Evolutionary conservation across 2,329 filamentous ascomycete species (phyloP), one percentile per base, ranked within the genome.

Genomic region (Pseudocercospora crystallina): DNA sequence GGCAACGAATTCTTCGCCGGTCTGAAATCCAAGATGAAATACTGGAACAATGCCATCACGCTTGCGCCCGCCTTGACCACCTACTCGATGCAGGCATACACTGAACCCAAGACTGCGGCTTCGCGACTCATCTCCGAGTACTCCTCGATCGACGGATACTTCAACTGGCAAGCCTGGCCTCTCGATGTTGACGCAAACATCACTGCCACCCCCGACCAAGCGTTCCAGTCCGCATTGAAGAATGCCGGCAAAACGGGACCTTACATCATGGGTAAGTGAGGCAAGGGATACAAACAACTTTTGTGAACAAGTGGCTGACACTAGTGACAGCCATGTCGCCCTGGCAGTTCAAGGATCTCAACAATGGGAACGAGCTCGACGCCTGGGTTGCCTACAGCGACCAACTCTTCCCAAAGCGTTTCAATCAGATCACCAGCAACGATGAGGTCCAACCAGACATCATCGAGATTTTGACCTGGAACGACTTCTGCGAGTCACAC

Each of bases 91-190:
- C 58, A 51, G 32, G 68, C 65, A 15, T 62, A 69, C 48, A 55
- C 51, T 17, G 49, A 62, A 39, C 41, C 65, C 3, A 31, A 56
- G 1, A 43, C 55, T 31, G 54, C 62, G 5, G 62, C 64, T 10
- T 58, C 56, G 34, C 51, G 61, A 13, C 56, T 69, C 43, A 56
- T 70, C 36, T 58, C 48, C 38, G 64, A 70, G 15, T 71, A 64
- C 45, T 43, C 64, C 30, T 63, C 66, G 15, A 65, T 68, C 43
- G 69, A 71, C 41, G 69, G 69, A 45, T 71, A 65, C 58, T 61
- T 69, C 57, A 71, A 71, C 60, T 70, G 69, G 68, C 68, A 71
- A 60, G 66, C 68, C n/a, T 71, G 68, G 68, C 68, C 68, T 14
- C 61, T 69, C 36, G 54, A 67, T 56, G 51, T 56, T 37, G 49